These are phyloP conservation scores for Dissophora ornata DNA, from an alignment of 192 early-diverging fungal species.

Conservation along the genomic window DNA sequence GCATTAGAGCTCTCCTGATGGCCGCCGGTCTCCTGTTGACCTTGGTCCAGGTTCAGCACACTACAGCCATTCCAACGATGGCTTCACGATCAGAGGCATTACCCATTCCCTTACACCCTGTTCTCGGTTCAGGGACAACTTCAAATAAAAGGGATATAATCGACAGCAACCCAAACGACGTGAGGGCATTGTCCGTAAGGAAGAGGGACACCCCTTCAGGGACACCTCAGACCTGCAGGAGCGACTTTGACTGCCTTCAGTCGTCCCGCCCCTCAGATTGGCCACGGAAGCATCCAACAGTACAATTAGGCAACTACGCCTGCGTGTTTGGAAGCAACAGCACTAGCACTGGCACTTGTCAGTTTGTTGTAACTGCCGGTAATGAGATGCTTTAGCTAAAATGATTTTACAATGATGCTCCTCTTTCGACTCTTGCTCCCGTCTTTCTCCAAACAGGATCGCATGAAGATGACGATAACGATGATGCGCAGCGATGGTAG, in stretches of 20 bases:
- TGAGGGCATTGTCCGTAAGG: no score
- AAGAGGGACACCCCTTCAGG: conserved; percentile 30
- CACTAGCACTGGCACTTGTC: conserved; percentile 49
- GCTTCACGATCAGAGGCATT: not conserved
- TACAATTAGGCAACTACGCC: conserved; percentile 64
- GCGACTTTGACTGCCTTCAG: conserved; percentile 44
- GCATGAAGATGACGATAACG: no score
- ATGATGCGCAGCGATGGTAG: no score
- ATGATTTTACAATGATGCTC: no score
- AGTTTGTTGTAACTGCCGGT: conserved; percentile 70
- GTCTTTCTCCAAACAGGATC: no score
- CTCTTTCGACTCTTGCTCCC: no score
- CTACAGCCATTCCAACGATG: not conserved
- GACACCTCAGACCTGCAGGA: conserved; percentile 28
- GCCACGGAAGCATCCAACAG: conserved; percentile 24
- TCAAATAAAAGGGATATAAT: no score
- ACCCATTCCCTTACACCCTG: not conserved
- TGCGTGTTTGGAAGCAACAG: conserved; percentile 55
- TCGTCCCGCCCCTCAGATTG: conserved; percentile 23
- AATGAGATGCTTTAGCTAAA: no score
- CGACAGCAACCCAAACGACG: no score
- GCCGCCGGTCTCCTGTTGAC: not conserved
- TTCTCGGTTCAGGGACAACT: no score
- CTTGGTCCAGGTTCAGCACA: not conserved
- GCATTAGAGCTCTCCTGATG: not conserved